Conservation (phyloP, 2,329 filamentous ascomycete species). For the Lecanosticta acicola region DNA sequence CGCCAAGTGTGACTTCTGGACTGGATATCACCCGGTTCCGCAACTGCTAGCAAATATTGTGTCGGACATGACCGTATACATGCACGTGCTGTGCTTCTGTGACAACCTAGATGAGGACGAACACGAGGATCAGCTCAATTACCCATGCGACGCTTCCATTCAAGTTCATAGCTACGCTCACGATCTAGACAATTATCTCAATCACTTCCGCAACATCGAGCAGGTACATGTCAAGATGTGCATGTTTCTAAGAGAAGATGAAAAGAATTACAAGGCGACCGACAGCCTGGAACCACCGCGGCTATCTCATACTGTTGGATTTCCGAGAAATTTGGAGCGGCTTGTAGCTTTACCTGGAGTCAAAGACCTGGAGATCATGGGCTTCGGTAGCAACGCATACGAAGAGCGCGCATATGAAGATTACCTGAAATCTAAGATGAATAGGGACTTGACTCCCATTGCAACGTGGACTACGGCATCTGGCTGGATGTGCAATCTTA, state of each 20-base stretch:
- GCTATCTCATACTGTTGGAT: neutral
- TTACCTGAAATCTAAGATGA: neutral
- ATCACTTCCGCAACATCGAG: neutral
- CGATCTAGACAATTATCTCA: neutral
- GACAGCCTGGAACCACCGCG: neutral
- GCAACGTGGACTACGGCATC: neutral
- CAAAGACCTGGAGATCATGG: neutral
- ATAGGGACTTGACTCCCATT: neutral
- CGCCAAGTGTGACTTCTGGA: neutral
- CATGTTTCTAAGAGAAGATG: neutral
- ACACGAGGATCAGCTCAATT: neutral
- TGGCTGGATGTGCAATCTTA: no score
- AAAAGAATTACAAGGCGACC: neutral
- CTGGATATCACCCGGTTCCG: neutral
- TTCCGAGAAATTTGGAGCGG: neutral
- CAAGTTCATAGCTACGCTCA: neutral
- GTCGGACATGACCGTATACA: neutral
- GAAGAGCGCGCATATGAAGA: neutral
- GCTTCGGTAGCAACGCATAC: neutral
- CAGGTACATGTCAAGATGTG: neutral
- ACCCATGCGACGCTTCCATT: neutral
- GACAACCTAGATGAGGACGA: neutral
- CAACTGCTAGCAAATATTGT: neutral
- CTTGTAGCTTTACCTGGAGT: neutral
- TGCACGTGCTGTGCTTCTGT: neutral